A percentile compares a stretch with the other conserved stretches of the same genome.
Evolutionary conservation across 495 filamentous ascomycete genomes (phyloP).

Genomic region (Hypoxylon rickii): DNA sequence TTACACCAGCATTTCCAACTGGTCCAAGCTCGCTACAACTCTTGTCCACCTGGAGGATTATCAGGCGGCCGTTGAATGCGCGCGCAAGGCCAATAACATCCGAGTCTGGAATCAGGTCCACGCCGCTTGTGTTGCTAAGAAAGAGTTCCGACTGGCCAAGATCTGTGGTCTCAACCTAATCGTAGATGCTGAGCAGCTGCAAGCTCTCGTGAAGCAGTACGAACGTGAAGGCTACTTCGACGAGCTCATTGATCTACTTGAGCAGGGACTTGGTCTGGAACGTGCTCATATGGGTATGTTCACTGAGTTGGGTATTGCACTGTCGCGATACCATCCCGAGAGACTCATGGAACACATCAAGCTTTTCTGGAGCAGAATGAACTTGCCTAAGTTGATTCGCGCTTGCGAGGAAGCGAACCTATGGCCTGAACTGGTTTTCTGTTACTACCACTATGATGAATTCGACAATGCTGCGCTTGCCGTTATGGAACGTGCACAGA

Average conservation of each 20-base stretch:
- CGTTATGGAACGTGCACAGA: conserved; percentile 98
- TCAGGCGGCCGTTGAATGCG: conserved; percentile 97
- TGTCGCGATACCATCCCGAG: conserved; percentile 96
- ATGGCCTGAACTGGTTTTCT: conserved; percentile 98
- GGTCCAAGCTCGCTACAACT: conserved; percentile 98
- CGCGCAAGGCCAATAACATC: conserved; percentile 98
- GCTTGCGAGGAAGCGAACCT: conserved; percentile 94
- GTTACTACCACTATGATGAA: conserved; percentile 99
- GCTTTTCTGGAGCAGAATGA: conserved; percentile 98
- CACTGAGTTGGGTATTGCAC: conserved; percentile 90
- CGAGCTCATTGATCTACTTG: conserved; percentile 91
- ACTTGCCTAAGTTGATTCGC: conserved; percentile 97
- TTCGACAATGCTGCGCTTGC: conserved; percentile 98
- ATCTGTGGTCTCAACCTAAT: conserved; percentile 99
- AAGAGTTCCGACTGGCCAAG: conserved; percentile 98
- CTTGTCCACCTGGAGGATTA: conserved; percentile 96
- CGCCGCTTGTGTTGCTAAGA: conserved; percentile 94
- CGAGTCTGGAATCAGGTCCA: conserved; percentile 99
- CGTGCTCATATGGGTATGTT: conserved; percentile 87
- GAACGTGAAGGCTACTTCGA: conserved; percentile 98
- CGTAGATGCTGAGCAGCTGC: conserved; percentile 95
- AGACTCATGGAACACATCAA: conserved; percentile 98
- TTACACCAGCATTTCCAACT: conserved; percentile 97
- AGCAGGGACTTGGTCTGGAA: conserved; percentile 94
- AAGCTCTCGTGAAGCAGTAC: conserved; percentile 93